phyloP scores from a whole-genome alignment of 164 flowering plant species.

The Macadamia integrifolia region DNA sequence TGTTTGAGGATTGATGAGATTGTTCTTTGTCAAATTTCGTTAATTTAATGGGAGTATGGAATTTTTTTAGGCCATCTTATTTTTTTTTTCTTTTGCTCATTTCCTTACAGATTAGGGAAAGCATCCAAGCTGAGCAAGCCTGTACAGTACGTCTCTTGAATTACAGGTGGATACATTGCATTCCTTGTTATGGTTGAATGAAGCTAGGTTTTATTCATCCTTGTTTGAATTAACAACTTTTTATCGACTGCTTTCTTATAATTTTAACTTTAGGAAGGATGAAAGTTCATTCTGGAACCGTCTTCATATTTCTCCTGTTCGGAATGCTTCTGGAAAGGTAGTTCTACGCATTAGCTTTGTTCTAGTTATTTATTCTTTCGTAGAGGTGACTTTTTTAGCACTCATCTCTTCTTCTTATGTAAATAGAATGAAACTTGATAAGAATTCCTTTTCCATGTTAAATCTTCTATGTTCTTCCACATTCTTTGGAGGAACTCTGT shows the following conservation, averaged over 20 bases:
- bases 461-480: not conserved
- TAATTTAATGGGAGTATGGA: not conserved
- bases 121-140: slow-evolving; percentile 47
- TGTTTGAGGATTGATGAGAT: not conserved
- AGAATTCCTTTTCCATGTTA: not conserved
- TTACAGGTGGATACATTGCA: slow-evolving; percentile 61
- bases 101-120: slow-evolving; percentile 51
- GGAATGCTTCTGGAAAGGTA: slow-evolving; percentile 95
- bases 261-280: slow-evolving; percentile 62
- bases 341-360: not conserved
- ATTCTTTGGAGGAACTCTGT: not conserved
- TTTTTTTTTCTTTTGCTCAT: not conserved
- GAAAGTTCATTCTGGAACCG: slow-evolving; percentile 75
- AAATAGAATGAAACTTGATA: not conserved
- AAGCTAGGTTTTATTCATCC: not conserved
- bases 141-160: slow-evolving; percentile 85
- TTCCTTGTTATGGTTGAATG: slow-evolving; percentile 2
- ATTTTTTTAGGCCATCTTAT: not conserved
- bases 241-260: slow-evolving; percentile 7
- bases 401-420: not conserved
- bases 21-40: not conserved
- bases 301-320: slow-evolving; percentile 84
- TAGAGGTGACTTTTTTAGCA: not conserved
- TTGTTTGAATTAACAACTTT: not conserved
- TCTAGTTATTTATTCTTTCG: not conserved